Percentiles rank a stretch among this genome's conserved stretches.
Evolutionary conservation across 305 asterid genomes (phyloP).

Genomic region (Solanum hybrid): DNA sequence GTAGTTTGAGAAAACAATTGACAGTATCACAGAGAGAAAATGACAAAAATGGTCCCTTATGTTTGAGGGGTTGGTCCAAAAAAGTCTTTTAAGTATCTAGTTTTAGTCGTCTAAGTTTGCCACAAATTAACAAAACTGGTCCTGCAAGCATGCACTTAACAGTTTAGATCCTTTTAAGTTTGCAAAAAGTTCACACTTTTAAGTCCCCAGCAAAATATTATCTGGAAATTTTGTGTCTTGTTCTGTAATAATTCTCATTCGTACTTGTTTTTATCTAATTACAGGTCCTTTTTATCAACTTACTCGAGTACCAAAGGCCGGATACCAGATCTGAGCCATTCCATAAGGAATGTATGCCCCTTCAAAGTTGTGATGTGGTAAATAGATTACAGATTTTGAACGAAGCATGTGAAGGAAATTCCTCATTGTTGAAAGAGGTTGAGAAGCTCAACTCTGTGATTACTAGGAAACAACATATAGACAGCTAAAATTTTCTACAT

Average conservation of each 20-base stretch:
- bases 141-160: not conserved
- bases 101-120: not conserved
- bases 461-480: constrained; percentile 21
- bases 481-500: constrained; percentile 1
- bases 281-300: constrained; percentile 71
- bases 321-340: not conserved
- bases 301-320: constrained; percentile 37
- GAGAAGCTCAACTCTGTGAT: constrained; percentile 42
- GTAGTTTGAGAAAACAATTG: not conserved
- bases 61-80: not conserved
- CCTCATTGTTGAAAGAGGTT: constrained; percentile 27
- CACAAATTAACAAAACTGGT: not conserved
- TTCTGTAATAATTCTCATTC: not conserved
- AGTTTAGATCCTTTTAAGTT: not conserved
- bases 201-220: not conserved
- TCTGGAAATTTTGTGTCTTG: not conserved
- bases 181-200: not conserved
- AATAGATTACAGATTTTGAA: constrained; percentile 49
- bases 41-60: not conserved
- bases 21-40: not conserved
- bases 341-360: constrained; percentile 8
- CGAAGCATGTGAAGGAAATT: constrained; percentile 51
- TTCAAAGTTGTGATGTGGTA: constrained; percentile 20
- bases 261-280: constrained; percentile 1
- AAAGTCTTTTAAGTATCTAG: not conserved